A percentile compares a stretch with the other conserved stretches of the same genome.
Conservation (phyloP, 176 grass and related monocot species). For the Elymus sibiricus region DNA sequence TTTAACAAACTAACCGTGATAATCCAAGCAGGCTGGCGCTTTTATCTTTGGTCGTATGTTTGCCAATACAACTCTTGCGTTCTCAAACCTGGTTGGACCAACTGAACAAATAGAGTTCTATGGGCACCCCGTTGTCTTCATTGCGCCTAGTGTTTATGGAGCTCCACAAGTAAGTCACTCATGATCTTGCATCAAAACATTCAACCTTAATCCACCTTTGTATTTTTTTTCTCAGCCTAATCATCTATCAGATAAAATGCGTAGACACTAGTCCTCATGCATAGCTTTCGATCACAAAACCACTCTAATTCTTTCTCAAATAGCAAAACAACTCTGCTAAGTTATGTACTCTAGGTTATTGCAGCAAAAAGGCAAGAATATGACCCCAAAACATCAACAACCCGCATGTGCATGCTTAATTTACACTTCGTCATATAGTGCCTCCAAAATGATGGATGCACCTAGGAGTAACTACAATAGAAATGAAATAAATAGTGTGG, state of each 20-base stretch:
- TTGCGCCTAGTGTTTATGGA: constrained; percentile 38
- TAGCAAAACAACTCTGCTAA: too few species aligned
- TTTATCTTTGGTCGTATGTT: constrained; percentile 47
- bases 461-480: too few species aligned
- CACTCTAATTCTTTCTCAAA: too few species aligned
- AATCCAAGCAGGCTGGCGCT: constrained; percentile 41
- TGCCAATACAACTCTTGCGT: constrained; percentile 65
- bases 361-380: neutral
- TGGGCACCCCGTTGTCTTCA: constrained; percentile 50
- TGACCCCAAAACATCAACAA: neutral
- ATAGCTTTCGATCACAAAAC: too few species aligned
- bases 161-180: constrained; percentile 65
- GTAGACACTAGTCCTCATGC: too few species aligned
- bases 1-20: neutral
- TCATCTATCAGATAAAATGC: neutral
- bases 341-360: neutral
- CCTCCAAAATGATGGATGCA: neutral
- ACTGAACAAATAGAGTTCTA: constrained; percentile 61
- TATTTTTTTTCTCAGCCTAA: neutral
- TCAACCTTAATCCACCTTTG: neutral
- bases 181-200: neutral
- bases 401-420: neutral
- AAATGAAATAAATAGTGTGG: too few species aligned
- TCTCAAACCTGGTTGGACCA: constrained; percentile 76
- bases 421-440: neutral